phyloP scores from a whole-genome alignment of 2,329 filamentous ascomycete genomes.

The Apiospora arundinis region DNA sequence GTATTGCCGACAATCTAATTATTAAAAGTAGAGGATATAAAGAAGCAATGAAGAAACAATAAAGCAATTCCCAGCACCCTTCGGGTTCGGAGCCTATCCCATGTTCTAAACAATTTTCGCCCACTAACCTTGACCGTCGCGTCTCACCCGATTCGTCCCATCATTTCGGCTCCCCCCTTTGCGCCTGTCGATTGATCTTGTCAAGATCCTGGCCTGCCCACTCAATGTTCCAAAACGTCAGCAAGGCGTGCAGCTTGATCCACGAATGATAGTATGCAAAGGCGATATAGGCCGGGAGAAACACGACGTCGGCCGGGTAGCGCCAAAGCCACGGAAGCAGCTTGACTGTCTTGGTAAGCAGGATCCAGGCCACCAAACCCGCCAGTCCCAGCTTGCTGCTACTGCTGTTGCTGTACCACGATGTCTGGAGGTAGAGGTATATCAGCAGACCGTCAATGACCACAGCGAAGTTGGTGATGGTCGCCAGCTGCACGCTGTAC shows the following conservation, averaged over 20 bases:
- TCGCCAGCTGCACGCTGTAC: constrained; percentile 62
- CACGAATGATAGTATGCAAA: constrained; percentile 65
- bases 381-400: not conserved
- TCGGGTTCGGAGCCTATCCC: too few species aligned
- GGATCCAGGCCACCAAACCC: constrained; percentile 50
- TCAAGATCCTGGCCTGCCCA: constrained; percentile 48
- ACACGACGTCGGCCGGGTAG: constrained; percentile 57
- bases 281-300: constrained; percentile 55
- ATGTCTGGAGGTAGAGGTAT: constrained; percentile 33
- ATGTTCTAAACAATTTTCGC: not conserved
- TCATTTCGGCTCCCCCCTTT: not conserved
- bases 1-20: too few species aligned
- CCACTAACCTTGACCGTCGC: not conserved
- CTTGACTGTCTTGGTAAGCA: constrained; percentile 64
- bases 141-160: not conserved
- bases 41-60: too few species aligned
- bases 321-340: constrained; percentile 57
- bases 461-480: constrained; percentile 61
- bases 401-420: not conserved
- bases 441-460: constrained; percentile 56
- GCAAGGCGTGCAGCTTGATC: constrained; percentile 61
- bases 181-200: constrained; percentile 3
- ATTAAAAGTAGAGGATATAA: too few species aligned
- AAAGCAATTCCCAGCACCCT: too few species aligned
- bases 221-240: constrained; percentile 55